These are phyloP conservation scores for Quercus engelmannii DNA, from an alignment of 306 rosid species.

Conservation along the genomic window DNA sequence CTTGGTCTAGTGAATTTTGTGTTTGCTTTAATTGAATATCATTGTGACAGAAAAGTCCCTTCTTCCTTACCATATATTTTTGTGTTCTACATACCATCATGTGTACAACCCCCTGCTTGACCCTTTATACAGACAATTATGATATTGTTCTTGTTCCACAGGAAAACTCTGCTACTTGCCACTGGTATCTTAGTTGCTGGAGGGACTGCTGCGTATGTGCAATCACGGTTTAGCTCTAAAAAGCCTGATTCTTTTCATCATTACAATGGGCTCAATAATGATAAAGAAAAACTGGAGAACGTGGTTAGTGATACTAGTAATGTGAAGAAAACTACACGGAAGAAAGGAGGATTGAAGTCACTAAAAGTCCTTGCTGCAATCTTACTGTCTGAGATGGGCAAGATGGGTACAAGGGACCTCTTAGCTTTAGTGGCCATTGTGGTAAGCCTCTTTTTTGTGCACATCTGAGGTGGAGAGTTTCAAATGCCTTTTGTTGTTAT, in stretches of 20 bases:
- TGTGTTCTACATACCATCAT: not conserved
- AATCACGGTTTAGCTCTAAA: slow-evolving; percentile 54
- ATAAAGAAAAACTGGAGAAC: slow-evolving; percentile 30
- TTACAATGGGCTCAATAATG: slow-evolving; percentile 49
- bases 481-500: not conserved
- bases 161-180: slow-evolving; percentile 84
- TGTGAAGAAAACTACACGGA: slow-evolving; percentile 34
- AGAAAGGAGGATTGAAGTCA: slow-evolving; percentile 66
- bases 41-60: not conserved
- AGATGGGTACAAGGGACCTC: slow-evolving; percentile 66
- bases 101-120: not conserved
- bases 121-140: slow-evolving; percentile 16
- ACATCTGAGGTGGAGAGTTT: not conserved
- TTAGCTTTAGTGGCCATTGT: slow-evolving; percentile 62
- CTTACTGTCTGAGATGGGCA: slow-evolving; percentile 70
- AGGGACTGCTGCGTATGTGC: slow-evolving; percentile 80
- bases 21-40: not conserved
- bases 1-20: no score
- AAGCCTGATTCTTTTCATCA: slow-evolving; percentile 34
- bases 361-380: slow-evolving; percentile 77
- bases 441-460: slow-evolving; percentile 46
- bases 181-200: slow-evolving; percentile 82
- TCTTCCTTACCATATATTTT: not conserved
- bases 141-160: slow-evolving; percentile 23
- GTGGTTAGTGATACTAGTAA: slow-evolving; percentile 22